These are phyloP conservation scores for Hevea brasiliensis DNA, from an alignment of 345 rosid genomes.

Conservation along the genomic window DNA sequence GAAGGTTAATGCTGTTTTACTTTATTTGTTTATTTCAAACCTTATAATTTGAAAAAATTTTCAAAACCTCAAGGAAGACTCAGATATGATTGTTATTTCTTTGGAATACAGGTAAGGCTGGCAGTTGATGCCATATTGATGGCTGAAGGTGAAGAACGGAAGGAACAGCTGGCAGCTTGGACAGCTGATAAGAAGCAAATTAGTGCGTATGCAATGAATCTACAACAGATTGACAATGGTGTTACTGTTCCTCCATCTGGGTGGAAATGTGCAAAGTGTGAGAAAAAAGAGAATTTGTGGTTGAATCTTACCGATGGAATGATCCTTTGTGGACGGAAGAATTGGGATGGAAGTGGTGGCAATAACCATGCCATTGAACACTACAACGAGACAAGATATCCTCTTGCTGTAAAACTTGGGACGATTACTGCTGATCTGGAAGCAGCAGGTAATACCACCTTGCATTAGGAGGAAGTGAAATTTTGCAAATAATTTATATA, in stretches of 20 bases:
- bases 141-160: slow-evolving; percentile 87
- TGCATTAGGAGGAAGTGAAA: slow-evolving; percentile 11
- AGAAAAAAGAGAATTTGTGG: slow-evolving; percentile 92
- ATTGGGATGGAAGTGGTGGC: slow-evolving; percentile 99
- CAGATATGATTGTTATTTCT: background rate
- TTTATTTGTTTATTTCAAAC: background rate
- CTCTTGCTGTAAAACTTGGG: slow-evolving; percentile 97
- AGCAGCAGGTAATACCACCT: slow-evolving; percentile 80
- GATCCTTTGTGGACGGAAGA: slow-evolving; percentile 95
- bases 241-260: slow-evolving; percentile 82
- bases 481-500: slow-evolving; percentile 4
- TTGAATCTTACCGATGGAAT: slow-evolving; percentile 94
- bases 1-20: slow-evolving; percentile 55
- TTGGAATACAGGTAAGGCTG: slow-evolving; percentile 63
- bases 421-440: slow-evolving; percentile 92
- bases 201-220: slow-evolving; percentile 69
- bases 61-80: background rate
- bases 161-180: slow-evolving; percentile 92
- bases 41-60: background rate
- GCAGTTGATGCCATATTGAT: slow-evolving; percentile 78
- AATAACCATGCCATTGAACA: slow-evolving; percentile 91
- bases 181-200: slow-evolving; percentile 81
- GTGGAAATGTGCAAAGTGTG: slow-evolving; percentile 92
- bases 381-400: slow-evolving; percentile 84
- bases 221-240: slow-evolving; percentile 78